Base-by-base conservation (phyloP, 2,329 filamentous ascomycete genomes). In the Pseudogymnoascus sp. region DNA sequence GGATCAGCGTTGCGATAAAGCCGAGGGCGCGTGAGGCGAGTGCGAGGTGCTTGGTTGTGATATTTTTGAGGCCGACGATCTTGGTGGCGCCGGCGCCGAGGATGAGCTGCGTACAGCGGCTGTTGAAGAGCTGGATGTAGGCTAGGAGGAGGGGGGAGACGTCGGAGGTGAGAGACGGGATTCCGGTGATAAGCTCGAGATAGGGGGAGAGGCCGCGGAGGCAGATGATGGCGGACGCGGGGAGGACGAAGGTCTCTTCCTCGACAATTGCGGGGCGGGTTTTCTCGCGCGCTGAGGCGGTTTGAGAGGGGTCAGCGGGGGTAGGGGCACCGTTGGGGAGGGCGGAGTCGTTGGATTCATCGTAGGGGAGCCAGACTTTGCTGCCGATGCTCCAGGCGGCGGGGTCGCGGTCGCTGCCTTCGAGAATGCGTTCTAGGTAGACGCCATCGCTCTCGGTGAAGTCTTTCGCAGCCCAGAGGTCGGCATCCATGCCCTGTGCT, bases 111-210 rank as follows among this genome's bases (percentile, higher is more conserved):
- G 90, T 95, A 63, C 92, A 92, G 19, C 94, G 88, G 2, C 92
- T 97, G 74, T 99, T 97, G 81, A 97, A 99, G 3, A 96, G 81
- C 67, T 94, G 90, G 12, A 97, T 81, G 71, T 95, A 96, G 21
- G 94, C 88, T 43, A 97, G 80, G 10, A 99, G 82, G 0, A 87
- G 88, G 2, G 83, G 79, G 0, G 91, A 89, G 61, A 97, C 87
- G 63, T 97, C 92, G 2, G 87, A 81, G 1, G 91, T 90, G 85
- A 97, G 92, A 65, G 89, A 93, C 1, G 94, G 93, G 63, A 97
- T 93, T 33, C 87, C 88, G 4, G 90, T 82, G 63, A 93, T 87
- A 3, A 99, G 82, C 65, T 90, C 89, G 66, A 96, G 81, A 74
- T 96, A 96, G 14, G 87, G 84, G 64, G 91, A 87, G 66, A 97